These are phyloP conservation scores for Trichophyton verrucosum DNA, from an alignment of 2,329 filamentous ascomycete species.

Conservation along the genomic window DNA sequence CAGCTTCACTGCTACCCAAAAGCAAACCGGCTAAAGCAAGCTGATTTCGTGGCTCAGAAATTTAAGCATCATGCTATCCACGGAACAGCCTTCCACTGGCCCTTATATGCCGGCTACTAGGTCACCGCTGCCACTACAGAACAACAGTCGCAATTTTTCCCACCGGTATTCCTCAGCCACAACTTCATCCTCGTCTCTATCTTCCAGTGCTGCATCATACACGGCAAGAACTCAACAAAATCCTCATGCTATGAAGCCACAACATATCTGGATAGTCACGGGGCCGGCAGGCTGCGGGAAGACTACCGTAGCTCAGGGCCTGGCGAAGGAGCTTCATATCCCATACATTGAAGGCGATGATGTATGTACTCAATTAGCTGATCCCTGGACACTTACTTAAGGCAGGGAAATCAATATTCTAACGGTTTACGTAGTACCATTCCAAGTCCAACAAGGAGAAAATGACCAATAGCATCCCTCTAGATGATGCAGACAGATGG, in stretches of 20 bases:
- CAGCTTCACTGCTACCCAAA: not conserved
- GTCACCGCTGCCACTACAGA: not conserved
- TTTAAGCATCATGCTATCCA: conserved; percentile 28
- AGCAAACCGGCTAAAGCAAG: not conserved
- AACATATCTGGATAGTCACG: conserved; percentile 71
- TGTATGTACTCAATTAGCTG: conserved; percentile 38
- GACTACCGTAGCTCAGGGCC: conserved; percentile 57
- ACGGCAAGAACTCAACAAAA: conserved; percentile 11
- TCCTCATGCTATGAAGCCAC: conserved; percentile 33
- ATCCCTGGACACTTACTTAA: not conserved
- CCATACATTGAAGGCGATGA: conserved; percentile 69
- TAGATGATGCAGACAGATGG: conserved; percentile 92
- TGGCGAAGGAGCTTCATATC: conserved; percentile 50
- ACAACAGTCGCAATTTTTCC: not conserved
- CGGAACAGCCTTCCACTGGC: conserved; percentile 21
- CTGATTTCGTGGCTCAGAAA: not conserved
- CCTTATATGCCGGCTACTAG: conserved; percentile 5
- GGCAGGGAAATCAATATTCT: conserved; percentile 4
- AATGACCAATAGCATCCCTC: conserved; percentile 70
- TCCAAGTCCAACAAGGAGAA: conserved; percentile 67
- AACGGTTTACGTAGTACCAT: conserved; percentile 30
- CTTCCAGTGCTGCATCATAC: conserved; percentile 9
- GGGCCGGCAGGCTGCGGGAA: conserved; percentile 71
- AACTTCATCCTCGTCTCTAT: not conserved
- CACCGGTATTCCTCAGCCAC: not conserved